A percentile compares a stretch with the other conserved stretches of the same genome.
Conservation (phyloP, 768 basidiomycete species). For the Agrocybe pediades region DNA sequence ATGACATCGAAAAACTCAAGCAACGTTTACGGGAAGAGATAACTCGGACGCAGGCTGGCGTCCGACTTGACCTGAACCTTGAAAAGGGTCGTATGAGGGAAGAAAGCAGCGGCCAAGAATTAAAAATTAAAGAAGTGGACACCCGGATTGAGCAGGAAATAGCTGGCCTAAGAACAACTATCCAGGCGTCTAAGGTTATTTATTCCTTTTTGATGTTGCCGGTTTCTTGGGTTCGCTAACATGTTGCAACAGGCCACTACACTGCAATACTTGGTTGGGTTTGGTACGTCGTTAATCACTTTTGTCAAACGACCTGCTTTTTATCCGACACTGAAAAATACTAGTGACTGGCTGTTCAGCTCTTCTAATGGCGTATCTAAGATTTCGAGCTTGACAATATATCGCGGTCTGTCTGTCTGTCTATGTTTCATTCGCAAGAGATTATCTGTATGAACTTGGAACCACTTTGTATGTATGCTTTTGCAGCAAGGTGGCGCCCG, state of each 20-base stretch:
- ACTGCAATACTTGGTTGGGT: conserved; percentile 84
- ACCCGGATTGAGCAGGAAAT: conserved; percentile 97
- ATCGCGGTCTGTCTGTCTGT: neutral
- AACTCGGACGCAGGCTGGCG: conserved; percentile 88
- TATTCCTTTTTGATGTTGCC: neutral
- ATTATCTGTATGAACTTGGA: neutral
- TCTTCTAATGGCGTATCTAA: conserved; percentile 83
- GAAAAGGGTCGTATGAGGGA: conserved; percentile 97
- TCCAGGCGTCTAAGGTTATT: conserved; percentile 80
- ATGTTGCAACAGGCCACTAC: conserved; percentile 64
- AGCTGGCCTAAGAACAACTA: conserved; percentile 78
- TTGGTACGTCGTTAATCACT: conserved; percentile 54
- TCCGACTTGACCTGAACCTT: conserved; percentile 90
- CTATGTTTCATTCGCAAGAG: neutral
- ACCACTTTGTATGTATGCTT: too few species aligned
- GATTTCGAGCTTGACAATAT: conserved; percentile 54
- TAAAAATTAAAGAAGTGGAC: conserved; percentile 98
- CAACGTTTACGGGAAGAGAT: conserved; percentile 92
- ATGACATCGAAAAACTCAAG: conserved; percentile 94
- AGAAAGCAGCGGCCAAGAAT: conserved; percentile 86
- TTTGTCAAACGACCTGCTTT: neutral
- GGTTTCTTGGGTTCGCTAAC: neutral
- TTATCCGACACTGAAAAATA: too few species aligned
- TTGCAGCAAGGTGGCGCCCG: too few species aligned
- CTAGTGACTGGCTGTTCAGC: conserved; percentile 86